These are phyloP conservation scores for Aphanomyces cochlioides DNA, from an alignment of 352 stramenopile species.

Conservation along the genomic window DNA sequence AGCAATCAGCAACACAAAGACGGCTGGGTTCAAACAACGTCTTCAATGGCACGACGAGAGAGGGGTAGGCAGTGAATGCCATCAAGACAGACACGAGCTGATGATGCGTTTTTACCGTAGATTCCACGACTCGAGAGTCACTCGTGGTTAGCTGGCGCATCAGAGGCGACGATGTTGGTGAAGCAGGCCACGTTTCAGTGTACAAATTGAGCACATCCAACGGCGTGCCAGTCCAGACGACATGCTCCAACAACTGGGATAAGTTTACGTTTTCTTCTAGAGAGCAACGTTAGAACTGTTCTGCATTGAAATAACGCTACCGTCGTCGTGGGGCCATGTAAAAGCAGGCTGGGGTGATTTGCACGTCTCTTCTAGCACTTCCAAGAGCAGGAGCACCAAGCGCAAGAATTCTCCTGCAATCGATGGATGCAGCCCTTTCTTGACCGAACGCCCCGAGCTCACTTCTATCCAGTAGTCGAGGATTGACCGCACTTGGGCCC, in stretches of 20 bases:
- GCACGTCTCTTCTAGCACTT: constrained; percentile 36
- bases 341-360: not conserved
- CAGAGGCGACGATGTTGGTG: constrained; percentile 45
- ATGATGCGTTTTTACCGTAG: constrained; percentile 54
- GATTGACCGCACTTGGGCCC: constrained; percentile 72
- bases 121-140: constrained; percentile 36
- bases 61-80: constrained; percentile 65
- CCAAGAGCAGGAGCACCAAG: constrained; percentile 64
- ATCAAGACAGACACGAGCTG: constrained; percentile 76
- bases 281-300: constrained; percentile 21
- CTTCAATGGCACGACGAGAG: constrained; percentile 66
- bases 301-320: not conserved
- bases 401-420: constrained; percentile 71
- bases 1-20: not conserved
- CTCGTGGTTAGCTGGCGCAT: constrained; percentile 46
- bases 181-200: constrained; percentile 52
- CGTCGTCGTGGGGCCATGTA: not conserved
- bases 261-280: constrained; percentile 30
- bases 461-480: constrained; percentile 82
- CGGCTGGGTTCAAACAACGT: constrained; percentile 46
- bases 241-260: constrained; percentile 42
- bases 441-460: constrained; percentile 53
- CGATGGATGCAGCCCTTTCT: constrained; percentile 69
- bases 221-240: constrained; percentile 49
- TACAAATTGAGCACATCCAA: constrained; percentile 51